phyloP scores from a whole-genome alignment of 495 filamentous ascomycete genomes.

The Penicillium bovifimosum region DNA sequence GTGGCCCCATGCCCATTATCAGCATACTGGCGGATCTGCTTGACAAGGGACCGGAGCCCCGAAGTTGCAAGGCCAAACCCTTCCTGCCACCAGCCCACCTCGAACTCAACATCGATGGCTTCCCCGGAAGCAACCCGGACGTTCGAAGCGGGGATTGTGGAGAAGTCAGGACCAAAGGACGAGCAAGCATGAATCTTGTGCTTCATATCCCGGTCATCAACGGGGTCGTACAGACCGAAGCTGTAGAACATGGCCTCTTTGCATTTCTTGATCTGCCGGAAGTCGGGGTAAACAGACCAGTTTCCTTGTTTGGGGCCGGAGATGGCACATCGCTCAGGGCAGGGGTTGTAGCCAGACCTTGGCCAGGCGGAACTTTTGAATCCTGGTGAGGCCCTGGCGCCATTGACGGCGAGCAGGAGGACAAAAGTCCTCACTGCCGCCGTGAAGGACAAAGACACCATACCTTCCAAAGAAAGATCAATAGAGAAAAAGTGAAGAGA shows the following conservation, averaged over 20 bases:
- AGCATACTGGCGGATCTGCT: conserved; percentile 23
- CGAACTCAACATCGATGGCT: conserved; percentile 9
- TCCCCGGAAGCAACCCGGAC: neutral
- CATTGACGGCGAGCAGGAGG: neutral
- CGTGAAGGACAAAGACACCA: neutral
- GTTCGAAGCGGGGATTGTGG: conserved; percentile 2
- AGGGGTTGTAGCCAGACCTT: conserved; percentile 15
- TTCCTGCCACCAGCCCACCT: conserved; percentile 18
- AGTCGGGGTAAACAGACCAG: conserved; percentile 30
- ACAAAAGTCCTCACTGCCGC: neutral
- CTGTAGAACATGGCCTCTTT: conserved; percentile 25
- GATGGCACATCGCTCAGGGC: conserved; percentile 27
- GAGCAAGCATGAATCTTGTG: conserved; percentile 31
- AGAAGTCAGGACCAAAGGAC: conserved; percentile 26
- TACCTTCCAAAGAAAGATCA: neutral
- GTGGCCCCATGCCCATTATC: conserved; percentile 11
- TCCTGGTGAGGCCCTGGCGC: neutral
- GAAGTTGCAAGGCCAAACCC: neutral
- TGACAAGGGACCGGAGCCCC: conserved; percentile 7
- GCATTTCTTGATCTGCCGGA: conserved; percentile 20
- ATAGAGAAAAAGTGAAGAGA: neutral
- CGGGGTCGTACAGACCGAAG: conserved; percentile 27
- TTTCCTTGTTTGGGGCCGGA: conserved; percentile 26
- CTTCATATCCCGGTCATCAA: conserved; percentile 20
- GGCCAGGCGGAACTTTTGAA: conserved; percentile 11